These are phyloP conservation scores for Microcyclosporella mali DNA, from an alignment of 2,329 filamentous ascomycete genomes.

Conservation along the genomic window DNA sequence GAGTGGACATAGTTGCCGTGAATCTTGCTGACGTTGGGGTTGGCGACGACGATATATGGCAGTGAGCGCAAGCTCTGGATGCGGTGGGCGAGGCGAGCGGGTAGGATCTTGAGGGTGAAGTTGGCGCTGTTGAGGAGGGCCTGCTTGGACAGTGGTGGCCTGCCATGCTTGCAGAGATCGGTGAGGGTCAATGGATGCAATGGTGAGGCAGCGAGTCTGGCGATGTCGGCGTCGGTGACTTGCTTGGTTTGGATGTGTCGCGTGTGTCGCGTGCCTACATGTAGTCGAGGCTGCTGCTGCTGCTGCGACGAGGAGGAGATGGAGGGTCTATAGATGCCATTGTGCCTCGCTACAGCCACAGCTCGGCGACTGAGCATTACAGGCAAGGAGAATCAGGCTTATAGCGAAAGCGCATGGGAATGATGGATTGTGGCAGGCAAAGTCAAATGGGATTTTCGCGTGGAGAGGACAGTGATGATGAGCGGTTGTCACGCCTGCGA, in stretches of 20 bases:
- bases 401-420: slow-evolving; percentile 13
- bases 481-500: too few species aligned
- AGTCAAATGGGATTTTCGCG: too few species aligned
- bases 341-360: slow-evolving; percentile 24
- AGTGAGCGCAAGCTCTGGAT: slow-evolving; percentile 90
- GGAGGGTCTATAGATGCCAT: slow-evolving; percentile 8
- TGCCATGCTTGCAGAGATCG: slow-evolving; percentile 83
- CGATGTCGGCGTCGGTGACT: slow-evolving; percentile 66
- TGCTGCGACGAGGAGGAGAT: too few species aligned
- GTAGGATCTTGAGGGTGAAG: slow-evolving; percentile 88
- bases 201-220: slow-evolving; percentile 67
- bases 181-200: slow-evolving; percentile 77
- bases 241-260: slow-evolving; percentile 35
- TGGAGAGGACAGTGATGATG: too few species aligned
- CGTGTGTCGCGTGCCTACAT: slow-evolving; percentile 21
- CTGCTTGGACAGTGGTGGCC: slow-evolving; percentile 72
- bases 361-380: slow-evolving; percentile 27
- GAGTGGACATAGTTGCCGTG: slow-evolving; percentile 96
- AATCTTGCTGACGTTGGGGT: slow-evolving; percentile 87
- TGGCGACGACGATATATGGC: slow-evolving; percentile 97
- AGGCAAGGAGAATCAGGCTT: slow-evolving; percentile 3
- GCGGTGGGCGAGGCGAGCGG: slow-evolving; percentile 84
- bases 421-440: background rate
- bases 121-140: slow-evolving; percentile 86
- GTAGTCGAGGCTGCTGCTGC: too few species aligned